Conservation (phyloP, 257 asterid genomes). For the Handroanthus guayacan region DNA sequence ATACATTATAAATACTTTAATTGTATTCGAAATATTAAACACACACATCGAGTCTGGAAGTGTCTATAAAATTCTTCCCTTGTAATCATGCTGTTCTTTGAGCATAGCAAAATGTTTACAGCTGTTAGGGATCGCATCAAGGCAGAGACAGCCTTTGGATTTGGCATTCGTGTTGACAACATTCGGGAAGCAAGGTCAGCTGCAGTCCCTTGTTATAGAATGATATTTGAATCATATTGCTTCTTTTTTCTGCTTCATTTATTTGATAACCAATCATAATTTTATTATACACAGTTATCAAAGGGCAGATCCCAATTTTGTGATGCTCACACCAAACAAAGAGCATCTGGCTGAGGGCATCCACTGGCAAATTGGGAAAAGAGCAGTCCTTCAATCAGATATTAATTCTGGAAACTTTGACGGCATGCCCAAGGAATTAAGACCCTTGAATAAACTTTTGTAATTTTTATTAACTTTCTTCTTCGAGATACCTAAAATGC, state of each 20-base stretch:
- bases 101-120: constrained; percentile 37
- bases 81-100: not conserved
- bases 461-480: constrained; percentile 34
- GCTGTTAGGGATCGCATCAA: constrained; percentile 78
- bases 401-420: constrained; percentile 79
- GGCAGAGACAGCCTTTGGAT: constrained; percentile 71
- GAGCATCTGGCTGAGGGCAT: constrained; percentile 95
- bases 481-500: not conserved
- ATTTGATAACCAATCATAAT: not conserved
- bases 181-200: constrained; percentile 88
- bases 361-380: constrained; percentile 76
- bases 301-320: constrained; percentile 93
- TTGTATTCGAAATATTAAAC: too few species aligned
- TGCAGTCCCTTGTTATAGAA: constrained; percentile 22
- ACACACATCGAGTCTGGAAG: too few species aligned
- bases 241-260: constrained; percentile 2
- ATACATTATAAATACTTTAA: too few species aligned
- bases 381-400: constrained; percentile 81
- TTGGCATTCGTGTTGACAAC: constrained; percentile 77
- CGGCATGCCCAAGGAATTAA: constrained; percentile 77
- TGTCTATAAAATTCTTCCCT: too few species aligned
- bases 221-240: not conserved
- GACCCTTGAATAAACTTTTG: constrained; percentile 76
- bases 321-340: constrained; percentile 91
- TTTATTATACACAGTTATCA: constrained; percentile 60